Conservation (phyloP, 2,329 filamentous ascomycete species). For the Penicillium sp. region DNA sequence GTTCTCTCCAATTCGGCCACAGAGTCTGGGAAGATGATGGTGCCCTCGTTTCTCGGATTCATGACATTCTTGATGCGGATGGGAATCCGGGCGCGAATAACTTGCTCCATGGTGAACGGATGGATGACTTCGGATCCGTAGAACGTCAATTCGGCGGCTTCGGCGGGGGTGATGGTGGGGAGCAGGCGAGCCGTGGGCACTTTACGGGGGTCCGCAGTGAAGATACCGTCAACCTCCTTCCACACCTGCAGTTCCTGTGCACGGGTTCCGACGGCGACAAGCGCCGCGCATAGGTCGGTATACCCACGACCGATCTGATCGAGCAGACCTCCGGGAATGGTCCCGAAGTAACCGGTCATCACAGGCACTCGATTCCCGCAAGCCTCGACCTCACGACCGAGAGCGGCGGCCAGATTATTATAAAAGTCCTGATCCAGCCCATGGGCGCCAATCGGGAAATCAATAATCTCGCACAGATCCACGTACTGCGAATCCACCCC, state of each 20-base stretch:
- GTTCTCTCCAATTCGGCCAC: constrained; percentile 50
- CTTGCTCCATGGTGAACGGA: constrained; percentile 97
- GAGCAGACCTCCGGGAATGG: constrained; percentile 83
- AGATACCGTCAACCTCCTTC: constrained; percentile 98
- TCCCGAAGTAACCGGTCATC: constrained; percentile 91
- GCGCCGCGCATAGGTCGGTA: constrained; percentile 89
- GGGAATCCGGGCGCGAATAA: constrained; percentile 61
- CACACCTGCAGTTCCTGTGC: constrained; percentile 92
- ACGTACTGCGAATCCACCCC: constrained; percentile 84
- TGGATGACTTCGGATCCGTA: constrained; percentile 97
- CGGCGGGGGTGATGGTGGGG: constrained; percentile 81
- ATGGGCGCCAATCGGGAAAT: constrained; percentile 54
- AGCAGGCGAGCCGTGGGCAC: constrained; percentile 92
- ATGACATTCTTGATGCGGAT: constrained; percentile 69
- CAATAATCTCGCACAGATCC: constrained; percentile 78
- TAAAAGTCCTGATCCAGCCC: constrained; percentile 68
- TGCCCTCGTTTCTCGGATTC: constrained; percentile 61
- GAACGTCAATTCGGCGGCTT: constrained; percentile 93
- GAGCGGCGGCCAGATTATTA: constrained; percentile 57
- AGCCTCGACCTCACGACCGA: constrained; percentile 61
- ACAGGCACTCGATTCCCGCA: constrained; percentile 70
- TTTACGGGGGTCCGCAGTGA: constrained; percentile 79
- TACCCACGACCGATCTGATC: constrained; percentile 93
- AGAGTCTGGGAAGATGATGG: constrained; percentile 69
- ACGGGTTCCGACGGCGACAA: constrained; percentile 82